phyloP scores from a whole-genome alignment of 768 basidiomycete genomes.

The Lepiota venenata region DNA sequence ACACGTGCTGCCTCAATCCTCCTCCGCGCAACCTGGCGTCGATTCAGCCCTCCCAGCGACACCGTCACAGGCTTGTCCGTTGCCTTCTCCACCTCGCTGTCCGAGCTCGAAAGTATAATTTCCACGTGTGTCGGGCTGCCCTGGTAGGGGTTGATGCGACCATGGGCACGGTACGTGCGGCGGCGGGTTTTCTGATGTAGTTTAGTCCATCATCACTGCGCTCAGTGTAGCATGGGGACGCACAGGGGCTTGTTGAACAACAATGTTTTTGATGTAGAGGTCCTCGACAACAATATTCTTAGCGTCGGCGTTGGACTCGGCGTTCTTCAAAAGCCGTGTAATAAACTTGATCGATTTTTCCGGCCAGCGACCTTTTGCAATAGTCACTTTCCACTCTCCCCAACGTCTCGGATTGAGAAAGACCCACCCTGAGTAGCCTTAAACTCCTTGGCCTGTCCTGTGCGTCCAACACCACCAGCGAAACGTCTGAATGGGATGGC shows the following conservation, averaged over 20 bases:
- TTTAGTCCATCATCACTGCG: background rate
- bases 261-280: slow-evolving; percentile 93
- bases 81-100: slow-evolving; percentile 86
- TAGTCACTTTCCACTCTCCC: background rate
- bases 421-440: slow-evolving; percentile 90
- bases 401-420: background rate
- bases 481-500: slow-evolving; percentile 96
- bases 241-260: slow-evolving; percentile 97
- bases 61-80: slow-evolving; percentile 68
- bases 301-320: slow-evolving; percentile 97
- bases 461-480: slow-evolving; percentile 91
- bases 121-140: slow-evolving; percentile 97
- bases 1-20: slow-evolving; percentile 81
- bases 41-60: slow-evolving; percentile 68
- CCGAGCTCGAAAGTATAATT: slow-evolving; percentile 79
- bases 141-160: slow-evolving; percentile 99
- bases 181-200: slow-evolving; percentile 89
- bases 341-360: slow-evolving; percentile 98
- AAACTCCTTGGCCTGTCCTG: slow-evolving; percentile 95
- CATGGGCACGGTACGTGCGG: slow-evolving; percentile 97
- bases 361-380: slow-evolving; percentile 90
- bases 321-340: slow-evolving; percentile 93
- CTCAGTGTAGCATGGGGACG: slow-evolving; percentile 27
- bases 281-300: slow-evolving; percentile 95
- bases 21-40: slow-evolving; percentile 83